phyloP scores from a whole-genome alignment of 2,329 filamentous ascomycete species.

The Colletotrichum liaoningense region DNA sequence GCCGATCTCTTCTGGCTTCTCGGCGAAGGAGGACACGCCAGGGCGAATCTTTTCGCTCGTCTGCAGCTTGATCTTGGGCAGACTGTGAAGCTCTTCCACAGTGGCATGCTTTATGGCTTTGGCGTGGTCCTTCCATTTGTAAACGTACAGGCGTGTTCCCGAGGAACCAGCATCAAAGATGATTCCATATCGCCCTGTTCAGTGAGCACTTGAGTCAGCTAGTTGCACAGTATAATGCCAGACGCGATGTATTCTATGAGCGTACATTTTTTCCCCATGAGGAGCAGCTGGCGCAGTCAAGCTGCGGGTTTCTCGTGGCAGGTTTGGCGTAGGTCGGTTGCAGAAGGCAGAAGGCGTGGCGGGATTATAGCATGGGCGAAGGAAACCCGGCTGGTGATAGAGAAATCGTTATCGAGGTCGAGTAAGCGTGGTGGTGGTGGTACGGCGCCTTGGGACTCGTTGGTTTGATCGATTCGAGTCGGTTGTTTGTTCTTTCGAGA shows the following conservation, averaged over 20 bases:
- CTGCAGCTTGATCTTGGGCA: constrained; percentile 86
- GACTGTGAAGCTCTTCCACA: constrained; percentile 68
- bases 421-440: background rate
- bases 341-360: background rate
- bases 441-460: background rate
- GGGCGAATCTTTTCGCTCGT: constrained; percentile 95
- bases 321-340: background rate
- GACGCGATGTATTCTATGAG: constrained; percentile 1
- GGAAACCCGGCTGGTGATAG: background rate
- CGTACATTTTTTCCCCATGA: constrained; percentile 53
- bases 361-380: background rate
- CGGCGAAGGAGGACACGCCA: constrained; percentile 90
- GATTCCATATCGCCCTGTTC: constrained; percentile 81
- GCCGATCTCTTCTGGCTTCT: constrained; percentile 80
- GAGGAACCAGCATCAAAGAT: constrained; percentile 98
- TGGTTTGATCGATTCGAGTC: background rate
- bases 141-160: constrained; percentile 93
- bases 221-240: background rate
- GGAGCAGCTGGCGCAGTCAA: constrained; percentile 18
- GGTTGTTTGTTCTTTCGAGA: background rate
- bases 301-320: background rate
- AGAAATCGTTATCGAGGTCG: background rate
- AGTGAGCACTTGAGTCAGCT: constrained; percentile 6
- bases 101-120: constrained; percentile 65
- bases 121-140: constrained; percentile 87